Percentiles rank a stretch among this genome's conserved stretches.
Evolutionary conservation across 352 stramenopile genomes (phyloP).

Genomic region (Aphanomyces stellatus): DNA sequence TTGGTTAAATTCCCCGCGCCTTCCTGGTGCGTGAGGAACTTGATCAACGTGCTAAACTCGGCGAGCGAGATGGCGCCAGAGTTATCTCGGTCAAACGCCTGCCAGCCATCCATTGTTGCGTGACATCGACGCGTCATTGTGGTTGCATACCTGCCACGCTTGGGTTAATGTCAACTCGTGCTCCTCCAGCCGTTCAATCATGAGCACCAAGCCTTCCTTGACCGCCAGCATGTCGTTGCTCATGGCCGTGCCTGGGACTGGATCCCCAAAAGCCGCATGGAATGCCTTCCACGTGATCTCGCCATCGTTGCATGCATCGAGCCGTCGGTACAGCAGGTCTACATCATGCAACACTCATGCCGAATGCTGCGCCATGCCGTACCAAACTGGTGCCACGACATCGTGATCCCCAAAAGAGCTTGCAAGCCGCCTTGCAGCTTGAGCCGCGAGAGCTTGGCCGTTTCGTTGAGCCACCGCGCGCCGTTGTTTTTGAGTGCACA

Average conservation of each 20-base stretch:
- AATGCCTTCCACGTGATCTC: constrained; percentile 38
- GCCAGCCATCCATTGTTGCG: neutral
- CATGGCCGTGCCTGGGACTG: constrained; percentile 22
- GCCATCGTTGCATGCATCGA: constrained; percentile 30
- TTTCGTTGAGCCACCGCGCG: constrained; percentile 15
- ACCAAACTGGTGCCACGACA: constrained; percentile 46
- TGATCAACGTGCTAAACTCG: constrained; percentile 40
- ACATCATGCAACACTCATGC: neutral
- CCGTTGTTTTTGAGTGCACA: constrained; percentile 19
- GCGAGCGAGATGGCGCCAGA: constrained; percentile 37
- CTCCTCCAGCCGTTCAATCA: constrained; percentile 35
- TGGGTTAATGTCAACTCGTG: constrained; percentile 40
- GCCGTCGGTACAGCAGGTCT: constrained; percentile 37
- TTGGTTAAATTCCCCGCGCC: constrained; percentile 29
- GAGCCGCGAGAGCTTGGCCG: constrained; percentile 27
- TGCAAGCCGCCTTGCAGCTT: constrained; percentile 36
- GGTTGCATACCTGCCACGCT: constrained; percentile 29
- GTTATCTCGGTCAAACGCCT: constrained; percentile 41
- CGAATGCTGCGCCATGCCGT: neutral
- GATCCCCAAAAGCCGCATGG: constrained; percentile 27
- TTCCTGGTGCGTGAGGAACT: constrained; percentile 27
- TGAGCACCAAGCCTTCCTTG: constrained; percentile 35
- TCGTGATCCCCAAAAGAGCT: constrained; percentile 28
- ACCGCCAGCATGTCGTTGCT: constrained; percentile 33
- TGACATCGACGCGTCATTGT: too few relatives aligned